Conservation (phyloP, 2,329 filamentous ascomycete genomes). For the Xylariaceae sp. region DNA sequence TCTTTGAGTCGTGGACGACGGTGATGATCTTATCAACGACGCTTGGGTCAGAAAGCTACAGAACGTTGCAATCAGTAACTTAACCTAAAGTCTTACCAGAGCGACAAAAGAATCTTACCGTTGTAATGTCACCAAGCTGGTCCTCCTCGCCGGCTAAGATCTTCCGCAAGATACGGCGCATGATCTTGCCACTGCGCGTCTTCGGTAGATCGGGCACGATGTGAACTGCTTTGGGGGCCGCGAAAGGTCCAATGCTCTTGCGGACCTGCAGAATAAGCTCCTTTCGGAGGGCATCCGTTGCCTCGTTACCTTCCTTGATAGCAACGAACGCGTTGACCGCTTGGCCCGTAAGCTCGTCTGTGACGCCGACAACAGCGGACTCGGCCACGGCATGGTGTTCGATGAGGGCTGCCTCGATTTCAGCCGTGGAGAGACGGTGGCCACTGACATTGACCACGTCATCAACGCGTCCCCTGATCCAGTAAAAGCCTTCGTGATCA, state of each 20-base stretch:
- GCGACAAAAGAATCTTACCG: constrained; percentile 57
- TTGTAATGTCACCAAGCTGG: constrained; percentile 88
- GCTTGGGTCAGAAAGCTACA: constrained; percentile 79
- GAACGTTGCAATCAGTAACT: no score
- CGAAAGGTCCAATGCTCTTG: constrained; percentile 96
- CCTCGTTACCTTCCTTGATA: constrained; percentile 80
- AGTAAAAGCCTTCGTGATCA: constrained; percentile 98
- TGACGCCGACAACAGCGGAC: constrained; percentile 89
- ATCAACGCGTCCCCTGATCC: constrained; percentile 97
- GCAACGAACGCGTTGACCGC: constrained; percentile 96
- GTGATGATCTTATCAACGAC: constrained; percentile 89
- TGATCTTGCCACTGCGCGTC: constrained; percentile 97
- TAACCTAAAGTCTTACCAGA: no score
- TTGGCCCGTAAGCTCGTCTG: constrained; percentile 93
- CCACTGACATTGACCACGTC: constrained; percentile 98
- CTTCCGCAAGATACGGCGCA: constrained; percentile 95
- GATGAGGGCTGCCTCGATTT: constrained; percentile 95
- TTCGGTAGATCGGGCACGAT: constrained; percentile 93
- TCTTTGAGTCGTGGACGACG: constrained; percentile 65
- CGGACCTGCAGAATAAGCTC: constrained; percentile 92
- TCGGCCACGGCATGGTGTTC: constrained; percentile 90
- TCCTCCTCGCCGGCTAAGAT: constrained; percentile 96
- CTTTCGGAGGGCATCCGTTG: constrained; percentile 79
- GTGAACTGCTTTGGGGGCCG: constrained; percentile 89
- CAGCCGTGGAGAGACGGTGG: constrained; percentile 91